Evolutionary conservation across 129 eudicot genomes (phyloP).

Genomic region (Cynara cardunculus): DNA sequence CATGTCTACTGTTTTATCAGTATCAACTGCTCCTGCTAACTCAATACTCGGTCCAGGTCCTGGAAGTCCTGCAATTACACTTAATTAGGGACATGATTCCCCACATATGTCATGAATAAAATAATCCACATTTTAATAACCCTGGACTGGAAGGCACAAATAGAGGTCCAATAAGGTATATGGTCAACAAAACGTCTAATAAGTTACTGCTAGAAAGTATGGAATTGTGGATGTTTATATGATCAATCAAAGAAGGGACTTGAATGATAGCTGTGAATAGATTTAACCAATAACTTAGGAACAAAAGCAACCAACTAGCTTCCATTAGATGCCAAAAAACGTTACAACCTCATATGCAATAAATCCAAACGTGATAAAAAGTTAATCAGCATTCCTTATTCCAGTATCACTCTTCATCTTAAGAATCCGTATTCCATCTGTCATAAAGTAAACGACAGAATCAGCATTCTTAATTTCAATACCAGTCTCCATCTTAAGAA

Average conservation of each 20-base stretch:
- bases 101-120: background rate
- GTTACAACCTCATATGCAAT: background rate
- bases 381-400: background rate
- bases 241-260: background rate
- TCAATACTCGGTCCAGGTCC: conserved; percentile 10
- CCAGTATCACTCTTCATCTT: background rate
- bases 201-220: background rate
- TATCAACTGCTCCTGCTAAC: conserved; percentile 24
- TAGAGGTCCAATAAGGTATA: background rate
- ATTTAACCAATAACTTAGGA: background rate
- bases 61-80: background rate
- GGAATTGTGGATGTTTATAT: background rate
- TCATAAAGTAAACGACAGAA: background rate
- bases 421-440: background rate
- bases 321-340: background rate
- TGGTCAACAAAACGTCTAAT: background rate
- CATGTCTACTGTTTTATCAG: conserved; percentile 13
- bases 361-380: background rate
- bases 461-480: background rate
- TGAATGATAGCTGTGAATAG: background rate
- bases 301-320: background rate
- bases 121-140: background rate
- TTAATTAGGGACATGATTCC: background rate
- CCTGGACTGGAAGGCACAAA: background rate
- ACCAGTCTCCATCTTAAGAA: background rate